Percentiles rank a stretch among this genome's conserved stretches.
phyloP scores from a whole-genome alignment of 2,329 filamentous ascomycete species.

The Aspergillus ustus region DNA sequence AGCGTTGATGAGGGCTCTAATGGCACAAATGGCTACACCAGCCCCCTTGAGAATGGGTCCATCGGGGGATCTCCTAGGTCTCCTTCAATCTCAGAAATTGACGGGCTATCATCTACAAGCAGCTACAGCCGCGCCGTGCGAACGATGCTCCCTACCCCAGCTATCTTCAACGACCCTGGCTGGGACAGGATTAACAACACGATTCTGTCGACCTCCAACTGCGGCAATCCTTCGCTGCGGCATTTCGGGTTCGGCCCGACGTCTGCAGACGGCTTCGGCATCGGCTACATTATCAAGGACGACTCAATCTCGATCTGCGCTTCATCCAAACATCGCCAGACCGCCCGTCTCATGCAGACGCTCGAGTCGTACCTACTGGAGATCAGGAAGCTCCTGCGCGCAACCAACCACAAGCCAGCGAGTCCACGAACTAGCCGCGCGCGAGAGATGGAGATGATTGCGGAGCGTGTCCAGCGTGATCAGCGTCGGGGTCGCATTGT shows the following conservation, averaged over 20 bases:
- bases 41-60: constrained; percentile 51
- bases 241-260: constrained; percentile 98
- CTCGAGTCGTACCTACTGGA: constrained; percentile 90
- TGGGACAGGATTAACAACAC: constrained; percentile 97
- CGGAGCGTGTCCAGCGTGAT: constrained; percentile 47
- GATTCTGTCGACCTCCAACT: constrained; percentile 96
- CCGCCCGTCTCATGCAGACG: constrained; percentile 84
- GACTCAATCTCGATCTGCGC: constrained; percentile 89
- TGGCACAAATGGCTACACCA: constrained; percentile 68
- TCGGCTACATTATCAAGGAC: constrained; percentile 99
- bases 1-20: constrained; percentile 58
- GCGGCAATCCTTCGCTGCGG: constrained; percentile 89
- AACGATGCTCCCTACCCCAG: constrained; percentile 59
- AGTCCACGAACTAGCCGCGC: constrained; percentile 61
- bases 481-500: constrained; percentile 75
- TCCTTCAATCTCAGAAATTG: constrained; percentile 44
- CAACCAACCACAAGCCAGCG: constrained; percentile 63
- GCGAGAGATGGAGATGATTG: constrained; percentile 60
- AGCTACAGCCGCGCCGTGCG: constrained; percentile 59
- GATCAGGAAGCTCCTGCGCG: constrained; percentile 79
- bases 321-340: constrained; percentile 91
- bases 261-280: constrained; percentile 91
- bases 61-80: constrained; percentile 32
- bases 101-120: constrained; percentile 54
- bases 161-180: constrained; percentile 82